Evolutionary conservation across 1,139 yeast genomes (phyloP), one percentile per base, ranked within the genome.

Genomic region (Arxiozyma heterogenica): DNA sequence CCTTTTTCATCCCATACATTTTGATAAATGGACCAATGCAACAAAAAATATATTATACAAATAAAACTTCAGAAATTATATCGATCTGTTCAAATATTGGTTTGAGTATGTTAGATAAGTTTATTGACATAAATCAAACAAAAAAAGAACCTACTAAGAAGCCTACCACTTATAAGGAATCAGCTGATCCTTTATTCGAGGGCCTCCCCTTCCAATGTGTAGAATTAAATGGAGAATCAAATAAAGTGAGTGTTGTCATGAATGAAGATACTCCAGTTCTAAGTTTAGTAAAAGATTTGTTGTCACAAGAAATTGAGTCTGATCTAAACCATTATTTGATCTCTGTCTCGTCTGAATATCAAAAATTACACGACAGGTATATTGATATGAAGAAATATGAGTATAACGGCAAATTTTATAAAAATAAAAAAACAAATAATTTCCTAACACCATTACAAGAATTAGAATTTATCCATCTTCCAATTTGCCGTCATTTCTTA

Each of bases 381-480:
- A 43, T 57, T 20, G 44, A 41, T 18, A 23, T 43, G 15, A 49
- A 48, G 18, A 42, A 34, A 8, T 54, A 42, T 41, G 51, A 51
- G 23, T 34, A 30, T n/a, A 8, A 4, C 21, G 42, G 25, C 12
- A 8, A 8, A 15, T 6, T 6, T 15, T 51, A 41, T 41, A 39
- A 23, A 17, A 51, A 27, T 18, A 17, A 27, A 18, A 22, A 18
- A 11, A 17, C 45, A 2, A 9, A 9, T 18, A 43, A 47, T 17
- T 9, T 20, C 3, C 21, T 51, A 27, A 51, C 49, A 20, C 50
- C 50, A 20, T 30, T 57, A 18, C 58, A 58, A 15, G 57, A 54
- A 39, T 52, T 58, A 22, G 43, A 52, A 34, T 48, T 50, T 30
- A 57, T 58, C 30, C 60, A 58, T 43, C 41, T 55, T 5, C 60